These are phyloP conservation scores for Gossypium gossypioides DNA, from an alignment of 441 rosid genomes.

Conservation along the genomic window DNA sequence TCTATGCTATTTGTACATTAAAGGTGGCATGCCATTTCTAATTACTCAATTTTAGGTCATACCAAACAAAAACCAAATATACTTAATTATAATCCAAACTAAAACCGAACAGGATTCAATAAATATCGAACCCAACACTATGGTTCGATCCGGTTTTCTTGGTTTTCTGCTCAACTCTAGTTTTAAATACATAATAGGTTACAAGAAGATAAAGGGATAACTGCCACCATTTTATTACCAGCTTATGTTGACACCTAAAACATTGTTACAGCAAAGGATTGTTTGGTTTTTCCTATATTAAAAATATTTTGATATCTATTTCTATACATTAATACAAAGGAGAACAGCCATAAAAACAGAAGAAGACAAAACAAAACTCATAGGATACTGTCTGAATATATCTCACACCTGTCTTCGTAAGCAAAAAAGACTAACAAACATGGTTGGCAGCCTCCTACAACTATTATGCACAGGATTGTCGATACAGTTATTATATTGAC, in stretches of 20 bases:
- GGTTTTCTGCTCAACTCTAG: neutral
- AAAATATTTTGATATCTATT: neutral
- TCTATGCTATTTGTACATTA: neutral
- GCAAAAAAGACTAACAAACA: constrained; percentile 15
- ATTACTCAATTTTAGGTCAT: neutral
- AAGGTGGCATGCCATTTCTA: neutral
- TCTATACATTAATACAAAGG: constrained; percentile 6
- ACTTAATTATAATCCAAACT: neutral
- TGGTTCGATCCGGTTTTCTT: neutral
- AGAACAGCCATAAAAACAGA: neutral
- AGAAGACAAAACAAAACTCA: constrained; percentile 14
- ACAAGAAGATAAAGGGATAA: neutral
- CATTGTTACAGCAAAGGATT: neutral
- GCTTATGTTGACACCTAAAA: neutral
- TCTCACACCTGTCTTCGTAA: neutral
- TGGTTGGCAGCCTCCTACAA: neutral
- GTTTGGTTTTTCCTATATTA: neutral
- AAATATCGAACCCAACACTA: neutral
- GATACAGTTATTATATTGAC: neutral
- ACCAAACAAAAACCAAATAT: neutral
- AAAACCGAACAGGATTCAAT: neutral
- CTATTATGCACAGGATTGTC: constrained; percentile 4
- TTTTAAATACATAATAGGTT: neutral
- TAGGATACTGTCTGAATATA: neutral
- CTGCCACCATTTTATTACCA: neutral